phyloP scores from a whole-genome alignment of 305 asterid species.

The Coffea humblotiana region DNA sequence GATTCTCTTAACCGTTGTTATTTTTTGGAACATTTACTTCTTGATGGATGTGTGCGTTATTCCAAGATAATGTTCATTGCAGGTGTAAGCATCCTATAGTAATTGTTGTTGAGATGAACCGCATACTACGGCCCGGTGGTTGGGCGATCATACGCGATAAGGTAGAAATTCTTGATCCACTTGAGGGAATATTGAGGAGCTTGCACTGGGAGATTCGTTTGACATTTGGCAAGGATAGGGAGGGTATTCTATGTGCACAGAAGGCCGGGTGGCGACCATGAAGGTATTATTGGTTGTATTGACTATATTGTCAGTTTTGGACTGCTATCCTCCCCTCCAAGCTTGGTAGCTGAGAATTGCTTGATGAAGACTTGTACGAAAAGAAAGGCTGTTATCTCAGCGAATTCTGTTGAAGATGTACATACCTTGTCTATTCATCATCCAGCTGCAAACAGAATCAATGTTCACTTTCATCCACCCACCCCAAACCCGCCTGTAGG shows the following conservation, averaged over 20 bases:
- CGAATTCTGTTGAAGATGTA: not conserved
- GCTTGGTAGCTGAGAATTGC: not conserved
- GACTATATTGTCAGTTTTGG: not conserved
- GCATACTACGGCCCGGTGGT: slow-evolving; percentile 81
- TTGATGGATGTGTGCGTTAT: not conserved
- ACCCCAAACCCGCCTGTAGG: not conserved
- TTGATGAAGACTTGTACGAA: not conserved
- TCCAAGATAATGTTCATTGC: slow-evolving; percentile 21
- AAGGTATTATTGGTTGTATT: slow-evolving; percentile 5
- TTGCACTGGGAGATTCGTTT: slow-evolving; percentile 89
- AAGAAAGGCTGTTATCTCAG: not conserved
- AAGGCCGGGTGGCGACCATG: slow-evolving; percentile 86
- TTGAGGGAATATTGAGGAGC: slow-evolving; percentile 69
- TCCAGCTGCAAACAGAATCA: not conserved
- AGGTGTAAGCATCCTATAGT: slow-evolving; percentile 84
- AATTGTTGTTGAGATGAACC: slow-evolving; percentile 86
- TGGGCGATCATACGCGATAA: slow-evolving; percentile 89
- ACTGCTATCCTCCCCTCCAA: not conserved
- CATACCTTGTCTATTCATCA: not conserved
- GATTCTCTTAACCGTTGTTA: not conserved
- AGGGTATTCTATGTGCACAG: slow-evolving; percentile 80
- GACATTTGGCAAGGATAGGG: slow-evolving; percentile 71
- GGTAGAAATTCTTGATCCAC: slow-evolving; percentile 74
- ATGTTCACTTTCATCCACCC: not conserved
- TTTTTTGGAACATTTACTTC: not conserved